Conservation (phyloP, 1,284 basidiomycete species). For the Hymenochaete sp. region DNA sequence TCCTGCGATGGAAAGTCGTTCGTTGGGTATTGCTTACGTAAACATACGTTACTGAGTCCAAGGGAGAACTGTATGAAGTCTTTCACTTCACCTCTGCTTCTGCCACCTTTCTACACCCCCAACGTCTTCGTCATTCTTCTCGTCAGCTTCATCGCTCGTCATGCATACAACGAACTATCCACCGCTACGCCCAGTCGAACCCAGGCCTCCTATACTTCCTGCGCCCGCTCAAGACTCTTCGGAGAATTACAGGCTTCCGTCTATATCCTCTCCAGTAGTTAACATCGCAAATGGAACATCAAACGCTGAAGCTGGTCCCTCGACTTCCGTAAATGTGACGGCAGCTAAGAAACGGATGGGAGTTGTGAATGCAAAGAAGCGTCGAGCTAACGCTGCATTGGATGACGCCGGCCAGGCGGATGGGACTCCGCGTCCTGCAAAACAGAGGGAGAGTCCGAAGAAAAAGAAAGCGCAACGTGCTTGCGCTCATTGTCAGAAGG, state of each 20-base stretch:
- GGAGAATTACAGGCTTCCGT: slow-evolving; percentile 20
- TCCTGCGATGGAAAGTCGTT: too few species aligned
- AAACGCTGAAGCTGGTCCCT: slow-evolving; percentile 15
- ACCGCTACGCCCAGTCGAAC: slow-evolving; percentile 12
- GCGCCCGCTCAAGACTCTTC: slow-evolving; percentile 4
- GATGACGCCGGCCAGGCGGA: slow-evolving; percentile 32
- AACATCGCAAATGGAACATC: not conserved
- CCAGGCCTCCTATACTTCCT: slow-evolving; percentile 11
- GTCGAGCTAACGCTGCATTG: slow-evolving; percentile 33
- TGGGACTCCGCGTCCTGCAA: slow-evolving; percentile 24
- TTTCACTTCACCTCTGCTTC: not conserved
- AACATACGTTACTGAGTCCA: too few species aligned
- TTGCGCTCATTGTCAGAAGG: slow-evolving; percentile 91
- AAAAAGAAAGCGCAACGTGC: slow-evolving; percentile 92
- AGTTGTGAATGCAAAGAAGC: slow-evolving; percentile 29
- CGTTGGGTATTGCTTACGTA: too few species aligned
- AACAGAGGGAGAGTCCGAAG: slow-evolving; percentile 64
- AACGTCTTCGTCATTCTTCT: not conserved
- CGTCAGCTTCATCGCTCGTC: not conserved
- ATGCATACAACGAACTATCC: slow-evolving; percentile 2
- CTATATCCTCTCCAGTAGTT: slow-evolving; percentile 8
- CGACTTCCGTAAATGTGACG: slow-evolving; percentile 10
- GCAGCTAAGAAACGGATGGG: slow-evolving; percentile 7
- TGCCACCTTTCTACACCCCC: not conserved
- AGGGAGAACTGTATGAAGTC: not conserved